Base-by-base conservation (phyloP, 2,329 filamentous ascomycete species). In the Beauveria caledonica region DNA sequence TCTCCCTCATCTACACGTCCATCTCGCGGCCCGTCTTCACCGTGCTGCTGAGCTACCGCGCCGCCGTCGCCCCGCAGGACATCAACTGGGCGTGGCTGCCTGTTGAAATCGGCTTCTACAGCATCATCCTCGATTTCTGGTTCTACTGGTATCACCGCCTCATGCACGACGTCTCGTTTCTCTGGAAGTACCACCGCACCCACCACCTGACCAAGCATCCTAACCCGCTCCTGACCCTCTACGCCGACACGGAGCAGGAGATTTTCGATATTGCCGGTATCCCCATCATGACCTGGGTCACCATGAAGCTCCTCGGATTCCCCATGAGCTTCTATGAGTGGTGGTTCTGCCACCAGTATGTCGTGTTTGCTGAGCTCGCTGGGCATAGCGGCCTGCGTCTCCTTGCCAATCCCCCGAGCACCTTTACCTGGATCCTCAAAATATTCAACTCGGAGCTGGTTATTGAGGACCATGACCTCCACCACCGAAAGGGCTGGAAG, bases 161-260 rank as follows among this genome's bases (percentile, higher is more conserved):
- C 9, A 76, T 75, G 72, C 75, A 77, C 61, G 74, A 77, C 50
- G 58, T 73, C 15, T 66, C 69, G 15, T 65, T 62, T 1, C 68
- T 77, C 11, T 77, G 75, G 74, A 71, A 74, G 48, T 76, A 70
- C 56, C 74, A 77, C 67, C 71, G 73, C 48, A 76, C 74, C 0
- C 75, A 77, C 56, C 75, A 77, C 63, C 62, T 76, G 3, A 76
- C 74, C 27, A 77, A 76, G 60, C 75, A 77, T 53, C 75, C 46
- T 1, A 62, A 60, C 10, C 73, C 69, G 2, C 68, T 73, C 0
- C 62, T 72, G 4, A 68, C 69, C 1, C 63, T 67, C 10, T 73
- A 72, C 62, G 69, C 71, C 49, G 71, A 73, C 44, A 40, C 53
- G 4, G 68, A 68, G 62, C 70, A 72, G 46, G 67, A 70, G 50